phyloP scores from a whole-genome alignment of 2,329 filamentous ascomycete genomes.

The Talaromyces funiculosus region DNA sequence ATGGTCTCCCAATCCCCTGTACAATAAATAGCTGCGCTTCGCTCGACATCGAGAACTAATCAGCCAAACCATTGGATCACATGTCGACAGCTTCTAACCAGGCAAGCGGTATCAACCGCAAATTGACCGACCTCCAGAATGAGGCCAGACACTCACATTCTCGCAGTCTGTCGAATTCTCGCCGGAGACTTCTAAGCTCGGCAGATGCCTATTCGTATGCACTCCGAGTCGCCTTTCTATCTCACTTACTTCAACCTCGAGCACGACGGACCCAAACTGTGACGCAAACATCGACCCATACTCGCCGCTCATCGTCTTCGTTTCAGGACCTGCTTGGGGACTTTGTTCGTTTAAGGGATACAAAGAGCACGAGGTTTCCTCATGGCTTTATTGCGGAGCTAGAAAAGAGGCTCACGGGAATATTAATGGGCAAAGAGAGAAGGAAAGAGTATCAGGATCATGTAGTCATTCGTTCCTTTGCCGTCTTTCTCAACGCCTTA shows the following conservation, averaged over 20 bases:
- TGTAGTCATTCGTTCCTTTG: conserved; percentile 89
- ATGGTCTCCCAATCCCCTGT: conserved; percentile 16
- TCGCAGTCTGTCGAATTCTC: conserved; percentile 38
- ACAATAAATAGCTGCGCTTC: not conserved
- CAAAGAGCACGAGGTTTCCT: conserved; percentile 65
- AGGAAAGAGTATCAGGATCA: conserved; percentile 85
- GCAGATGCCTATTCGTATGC: conserved; percentile 90
- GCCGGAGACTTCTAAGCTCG: conserved; percentile 41
- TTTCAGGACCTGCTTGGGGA: conserved; percentile 85
- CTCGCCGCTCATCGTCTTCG: conserved; percentile 64
- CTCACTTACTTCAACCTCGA: conserved; percentile 88
- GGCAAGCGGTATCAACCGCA: conserved; percentile 42
- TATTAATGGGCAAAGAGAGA: conserved; percentile 74
- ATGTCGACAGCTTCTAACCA: conserved; percentile 46
- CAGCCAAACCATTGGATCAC: conserved; percentile 20
- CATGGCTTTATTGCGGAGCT: conserved; percentile 65
- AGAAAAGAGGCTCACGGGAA: conserved; percentile 72
- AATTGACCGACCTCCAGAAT: conserved; percentile 44
- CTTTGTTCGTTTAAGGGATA: conserved; percentile 63
- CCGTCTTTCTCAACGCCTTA: conserved; percentile 86
- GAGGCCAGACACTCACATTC: conserved; percentile 37
- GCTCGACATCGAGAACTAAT: conserved; percentile 2
- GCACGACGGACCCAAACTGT: conserved; percentile 86
- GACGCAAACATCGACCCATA: conserved; percentile 55
- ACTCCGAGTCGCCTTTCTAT: conserved; percentile 81